These are phyloP conservation scores for Metschnikowia cubensis DNA, from an alignment of 805 yeast genomes.

Conservation along the genomic window DNA sequence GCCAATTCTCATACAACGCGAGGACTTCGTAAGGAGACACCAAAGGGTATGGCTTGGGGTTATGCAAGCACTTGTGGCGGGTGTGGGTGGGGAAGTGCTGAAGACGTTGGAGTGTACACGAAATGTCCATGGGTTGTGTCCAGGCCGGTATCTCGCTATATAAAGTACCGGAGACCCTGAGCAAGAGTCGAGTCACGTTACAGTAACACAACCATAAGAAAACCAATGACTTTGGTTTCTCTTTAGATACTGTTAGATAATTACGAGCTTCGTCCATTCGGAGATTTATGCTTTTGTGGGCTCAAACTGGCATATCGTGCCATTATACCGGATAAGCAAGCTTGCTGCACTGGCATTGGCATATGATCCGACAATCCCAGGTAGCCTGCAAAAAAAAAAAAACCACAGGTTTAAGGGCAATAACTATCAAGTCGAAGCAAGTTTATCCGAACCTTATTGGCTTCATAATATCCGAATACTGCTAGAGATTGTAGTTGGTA, in stretches of 20 bases:
- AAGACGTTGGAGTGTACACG: not conserved
- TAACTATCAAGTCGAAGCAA: too few relatives aligned
- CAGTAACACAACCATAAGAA: not conserved
- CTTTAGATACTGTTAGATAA: too few relatives aligned
- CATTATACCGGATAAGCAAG: not conserved
- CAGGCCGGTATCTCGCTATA: conserved; percentile 1
- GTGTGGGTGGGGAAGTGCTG: not conserved
- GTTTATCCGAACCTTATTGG: too few relatives aligned
- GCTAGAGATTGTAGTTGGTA: too few relatives aligned
- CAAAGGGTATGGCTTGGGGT: not conserved
- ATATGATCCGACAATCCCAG: not conserved
- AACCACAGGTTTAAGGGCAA: too few relatives aligned
- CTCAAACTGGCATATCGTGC: not conserved
- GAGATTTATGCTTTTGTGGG: too few relatives aligned
- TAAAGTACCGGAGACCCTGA: not conserved
- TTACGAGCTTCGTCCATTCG: too few relatives aligned
- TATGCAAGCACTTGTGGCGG: not conserved
- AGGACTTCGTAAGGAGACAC: not conserved
- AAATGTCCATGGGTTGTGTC: not conserved
- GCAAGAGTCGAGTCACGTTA: not conserved
- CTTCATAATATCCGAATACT: too few relatives aligned
- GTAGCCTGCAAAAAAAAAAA: too few relatives aligned
- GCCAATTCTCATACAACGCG: not conserved
- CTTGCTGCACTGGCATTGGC: not conserved
- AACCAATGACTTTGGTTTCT: too few relatives aligned